Evolutionary conservation across 768 basidiomycete genomes (phyloP), one percentile per base, ranked within the genome.

Genomic region (Kondoa subrosea): DNA sequence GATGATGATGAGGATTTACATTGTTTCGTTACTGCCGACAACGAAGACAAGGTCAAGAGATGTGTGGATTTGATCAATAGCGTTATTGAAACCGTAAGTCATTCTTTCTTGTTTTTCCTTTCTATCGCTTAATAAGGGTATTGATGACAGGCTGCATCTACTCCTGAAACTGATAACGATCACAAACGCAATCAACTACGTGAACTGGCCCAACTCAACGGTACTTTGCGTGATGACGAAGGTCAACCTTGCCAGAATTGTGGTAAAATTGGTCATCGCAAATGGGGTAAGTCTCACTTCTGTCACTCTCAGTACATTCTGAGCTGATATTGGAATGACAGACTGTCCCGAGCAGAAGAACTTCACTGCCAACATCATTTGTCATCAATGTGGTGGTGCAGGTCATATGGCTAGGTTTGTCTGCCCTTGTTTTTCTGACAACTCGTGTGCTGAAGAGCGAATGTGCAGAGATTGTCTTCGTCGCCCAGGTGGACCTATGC

Each of bases 1-100:
- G 95, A 99, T 77, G 91, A 91, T 74, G 92, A 97, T 78, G 95
- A 99, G 79, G 95, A 97, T 78, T 83, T 99, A 69, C 95, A 99
- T 78, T 97, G 95, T 80, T 85, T 97, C 67, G 86, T 99, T 76
- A 86, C 89, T 77, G 92, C 84, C 76, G 95, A 99, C 67, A 80
- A 85, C 59, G 88, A 92, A 66, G 91, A 91, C 56, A 93, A 93
- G 77, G 95, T 99, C 71, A 81, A 83, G 72, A 79, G 81, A 15
- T 99, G 95, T 77, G 95, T 97, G 33, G 88, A 82, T 75, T 81
- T 97, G 83, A 99, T 99, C 76, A 97, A 99, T 79, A 87, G 78
- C 76, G 95, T 99, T 69, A 99, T 99, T 70, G 95, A 96, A 79
- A 97, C 93, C 32, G 93, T 93, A 74, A 77, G 86, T 81, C 8